Conservation (phyloP, 1,284 basidiomycete genomes). For the Cutaneotrichosporon sp. region DNA sequence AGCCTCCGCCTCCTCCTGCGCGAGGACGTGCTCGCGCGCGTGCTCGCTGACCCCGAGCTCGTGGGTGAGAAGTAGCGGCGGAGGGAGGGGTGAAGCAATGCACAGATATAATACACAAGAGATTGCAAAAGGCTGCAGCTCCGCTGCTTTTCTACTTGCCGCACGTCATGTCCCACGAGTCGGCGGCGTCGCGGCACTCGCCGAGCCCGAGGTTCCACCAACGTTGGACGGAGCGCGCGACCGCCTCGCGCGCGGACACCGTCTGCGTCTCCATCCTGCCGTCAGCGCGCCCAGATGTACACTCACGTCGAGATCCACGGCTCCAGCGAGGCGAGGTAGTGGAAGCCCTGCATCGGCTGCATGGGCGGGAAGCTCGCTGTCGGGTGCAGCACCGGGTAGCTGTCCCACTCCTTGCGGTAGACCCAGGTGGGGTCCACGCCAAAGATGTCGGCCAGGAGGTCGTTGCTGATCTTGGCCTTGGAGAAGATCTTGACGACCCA, state of each 20-base stretch:
- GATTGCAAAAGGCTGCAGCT: no score
- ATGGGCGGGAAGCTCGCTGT: slow-evolving; percentile 71
- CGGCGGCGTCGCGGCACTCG: slow-evolving; percentile 39
- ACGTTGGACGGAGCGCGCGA: slow-evolving; percentile 71
- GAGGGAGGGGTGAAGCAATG: background rate
- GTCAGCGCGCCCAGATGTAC: slow-evolving; percentile 48
- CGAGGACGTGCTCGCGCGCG: slow-evolving; percentile 42
- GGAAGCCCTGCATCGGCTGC: slow-evolving; percentile 71
- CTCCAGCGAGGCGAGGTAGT: slow-evolving; percentile 89
- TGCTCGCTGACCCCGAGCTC: slow-evolving; percentile 41
- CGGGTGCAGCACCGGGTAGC: slow-evolving; percentile 61
- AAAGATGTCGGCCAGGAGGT: slow-evolving; percentile 66
- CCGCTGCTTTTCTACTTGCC: slow-evolving; percentile 5
- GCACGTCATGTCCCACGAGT: slow-evolving; percentile 52
- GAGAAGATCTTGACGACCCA: slow-evolving; percentile 89
- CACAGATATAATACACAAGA: background rate
- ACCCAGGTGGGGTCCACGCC: slow-evolving; percentile 73
- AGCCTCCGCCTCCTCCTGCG: slow-evolving; percentile 42
- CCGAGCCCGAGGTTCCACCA: slow-evolving; percentile 58
- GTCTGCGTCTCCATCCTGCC: slow-evolving; percentile 84
- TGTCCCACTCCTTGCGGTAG: slow-evolving; percentile 67
- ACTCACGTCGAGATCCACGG: slow-evolving; percentile 61
- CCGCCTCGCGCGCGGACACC: slow-evolving; percentile 76
- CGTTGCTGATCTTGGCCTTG: slow-evolving; percentile 63
- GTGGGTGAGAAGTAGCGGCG: background rate